Base-by-base conservation (phyloP, 208 protist species). In the Borovskyia barvae region DNA sequence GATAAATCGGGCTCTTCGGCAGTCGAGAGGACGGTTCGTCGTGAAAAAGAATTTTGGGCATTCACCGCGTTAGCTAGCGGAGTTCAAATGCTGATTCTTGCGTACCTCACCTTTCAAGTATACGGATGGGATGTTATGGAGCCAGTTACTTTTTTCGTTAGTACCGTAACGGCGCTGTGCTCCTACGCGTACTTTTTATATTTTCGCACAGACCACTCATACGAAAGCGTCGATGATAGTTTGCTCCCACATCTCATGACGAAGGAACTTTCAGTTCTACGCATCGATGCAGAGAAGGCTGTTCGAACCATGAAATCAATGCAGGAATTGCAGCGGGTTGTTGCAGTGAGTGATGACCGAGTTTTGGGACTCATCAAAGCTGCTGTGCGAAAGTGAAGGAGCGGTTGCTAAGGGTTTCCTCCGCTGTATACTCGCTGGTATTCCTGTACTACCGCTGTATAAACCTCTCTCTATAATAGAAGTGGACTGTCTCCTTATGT, bases 71-170 rank as follows among this genome's bases (percentile, higher is more conserved):
- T 89, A 5, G 54, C 72, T 0, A 89, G 83, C 58, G 76, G 80
- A 3, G 25, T 66, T 2, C 87, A 93, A 64, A 93, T 90, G 83
- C 53, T 70, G 1, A 48, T 87, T 49, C 56, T 93, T 1, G 74
- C 87, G 20, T 93, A 93, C 61, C 35, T 90, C 15, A 87, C 77
- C 11, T 93, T 93, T 62, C 30, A 81, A 20, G 75, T 89, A 15
- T 93, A 81, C 59, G 82, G 71, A 20, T 93, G 87, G 87, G 78
- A 89, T 55, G 73, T 90, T 0, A 93, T 93, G 87, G 87, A 93
- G 60, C 87, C 87, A 24, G 55, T 89, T 29, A 83, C 75, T 22
- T 93, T 82, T 54, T 93, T 93, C 67, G 66, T 90, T 12, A 87
- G 83, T 11, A 77, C 78, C 5, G 45, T 47, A 12, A 89, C 80